phyloP scores from a whole-genome alignment of 2,329 filamentous ascomycete genomes.

The Paraphaeosphaeria sporulosa region DNA sequence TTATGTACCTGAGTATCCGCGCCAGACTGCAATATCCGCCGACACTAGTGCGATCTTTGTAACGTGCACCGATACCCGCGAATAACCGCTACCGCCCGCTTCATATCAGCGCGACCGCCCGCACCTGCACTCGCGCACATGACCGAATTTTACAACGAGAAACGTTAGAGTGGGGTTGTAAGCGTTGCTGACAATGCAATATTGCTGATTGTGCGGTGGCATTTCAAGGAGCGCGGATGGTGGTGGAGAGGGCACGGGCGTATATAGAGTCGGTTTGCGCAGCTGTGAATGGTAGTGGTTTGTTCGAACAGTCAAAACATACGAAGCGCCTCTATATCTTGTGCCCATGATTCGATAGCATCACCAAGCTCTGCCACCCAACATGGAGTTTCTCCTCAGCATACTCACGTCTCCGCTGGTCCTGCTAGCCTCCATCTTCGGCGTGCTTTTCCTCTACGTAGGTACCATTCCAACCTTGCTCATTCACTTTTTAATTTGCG shows the following conservation, averaged over 20 bases:
- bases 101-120: conserved; percentile 30
- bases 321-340: not conserved
- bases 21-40: conserved; percentile 31
- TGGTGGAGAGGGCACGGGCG: conserved; percentile 23
- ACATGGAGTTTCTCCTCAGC: conserved; percentile 33
- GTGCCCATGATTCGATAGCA: conserved; percentile 8
- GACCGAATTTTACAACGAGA: conserved; percentile 11
- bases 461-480: not conserved
- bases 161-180: not conserved
- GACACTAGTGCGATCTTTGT: conserved; percentile 14
- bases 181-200: conserved; percentile 7
- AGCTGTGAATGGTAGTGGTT: not conserved
- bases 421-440: conserved; percentile 34
- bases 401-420: conserved; percentile 35
- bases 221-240: conserved; percentile 41
- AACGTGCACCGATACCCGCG: conserved; percentile 26
- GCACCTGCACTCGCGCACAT: conserved; percentile 18
- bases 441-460: conserved; percentile 36
- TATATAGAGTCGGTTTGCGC: conserved; percentile 23
- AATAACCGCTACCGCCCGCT: conserved; percentile 31
- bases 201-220: conserved; percentile 20
- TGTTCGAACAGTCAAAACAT: not conserved
- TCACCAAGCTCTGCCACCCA: not conserved
- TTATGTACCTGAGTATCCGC: conserved; percentile 26
- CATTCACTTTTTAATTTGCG: conserved; percentile 15